These are phyloP conservation scores for Elongisporangium prolatum DNA, from an alignment of 352 stramenopile genomes.

Conservation along the genomic window DNA sequence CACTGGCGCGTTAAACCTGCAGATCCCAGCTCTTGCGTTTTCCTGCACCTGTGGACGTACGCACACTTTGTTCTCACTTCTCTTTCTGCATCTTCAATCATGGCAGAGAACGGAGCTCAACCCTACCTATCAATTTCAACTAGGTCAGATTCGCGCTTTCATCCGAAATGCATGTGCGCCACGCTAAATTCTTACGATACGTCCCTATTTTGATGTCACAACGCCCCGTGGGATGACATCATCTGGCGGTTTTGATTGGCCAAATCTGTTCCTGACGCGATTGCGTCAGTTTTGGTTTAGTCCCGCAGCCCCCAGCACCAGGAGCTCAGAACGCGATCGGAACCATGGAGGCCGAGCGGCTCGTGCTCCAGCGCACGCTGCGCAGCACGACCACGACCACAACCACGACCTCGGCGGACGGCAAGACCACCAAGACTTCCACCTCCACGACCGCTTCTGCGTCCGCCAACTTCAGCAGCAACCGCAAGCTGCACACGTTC, in stretches of 20 bases:
- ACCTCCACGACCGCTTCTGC: conserved; percentile 1
- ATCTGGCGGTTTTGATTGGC: conserved; percentile 6
- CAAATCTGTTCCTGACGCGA: conserved; percentile 9
- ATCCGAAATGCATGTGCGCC: not conserved
- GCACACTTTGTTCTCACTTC: not conserved
- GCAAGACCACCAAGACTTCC: conserved; percentile 2
- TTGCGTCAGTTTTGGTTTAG: conserved; percentile 4
- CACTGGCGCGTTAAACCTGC: not conserved
- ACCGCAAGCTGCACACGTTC: conserved; percentile 56
- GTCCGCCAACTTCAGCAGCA: not conserved
- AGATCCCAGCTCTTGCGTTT: not conserved
- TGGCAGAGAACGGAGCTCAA: not conserved
- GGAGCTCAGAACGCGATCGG: conserved; percentile 7
- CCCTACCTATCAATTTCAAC: not conserved
- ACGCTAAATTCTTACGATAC: not conserved
- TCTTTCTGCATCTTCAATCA: not conserved
- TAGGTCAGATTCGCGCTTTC: not conserved
- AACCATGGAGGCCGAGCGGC: conserved; percentile 5
- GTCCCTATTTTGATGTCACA: conserved; percentile 4
- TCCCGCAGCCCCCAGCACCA: conserved; percentile 4
- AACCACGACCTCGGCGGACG: conserved; percentile 4
- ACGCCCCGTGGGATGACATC: not conserved
- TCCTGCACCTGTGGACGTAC: not conserved
- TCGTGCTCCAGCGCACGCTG: conserved; percentile 33
- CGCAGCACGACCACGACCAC: conserved; percentile 11